Percentiles rank a stretch among this genome's conserved stretches.
These are phyloP conservation scores for Fragilariopsis cylindrus DNA, from an alignment of 108 stramenopile species.

Conservation along the genomic window DNA sequence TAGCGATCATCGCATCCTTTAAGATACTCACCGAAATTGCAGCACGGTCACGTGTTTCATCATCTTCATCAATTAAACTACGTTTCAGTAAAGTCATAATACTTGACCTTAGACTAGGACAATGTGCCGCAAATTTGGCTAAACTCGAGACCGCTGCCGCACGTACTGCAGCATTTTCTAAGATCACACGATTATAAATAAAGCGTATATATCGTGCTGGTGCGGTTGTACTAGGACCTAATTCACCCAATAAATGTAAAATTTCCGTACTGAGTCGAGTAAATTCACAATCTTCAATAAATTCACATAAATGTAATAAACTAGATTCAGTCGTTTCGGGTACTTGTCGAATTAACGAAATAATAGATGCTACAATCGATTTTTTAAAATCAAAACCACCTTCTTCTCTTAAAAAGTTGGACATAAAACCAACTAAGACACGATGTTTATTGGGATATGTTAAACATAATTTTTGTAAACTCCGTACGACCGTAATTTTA, in stretches of 20 bases:
- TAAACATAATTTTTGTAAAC: slow-evolving; percentile 87
- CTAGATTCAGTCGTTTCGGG: slow-evolving; percentile 87
- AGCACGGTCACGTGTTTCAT: slow-evolving; percentile 95
- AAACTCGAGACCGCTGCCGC: slow-evolving; percentile 92
- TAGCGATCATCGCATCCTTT: slow-evolving; percentile 63
- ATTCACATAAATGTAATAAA: slow-evolving; percentile 95
- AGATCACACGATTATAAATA: slow-evolving; percentile 96
- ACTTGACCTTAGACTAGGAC: slow-evolving; percentile 79
- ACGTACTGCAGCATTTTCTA: slow-evolving; percentile 92
- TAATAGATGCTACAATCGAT: slow-evolving; percentile 87
- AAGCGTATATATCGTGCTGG: slow-evolving; percentile 96
- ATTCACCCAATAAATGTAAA: slow-evolving; percentile 85
- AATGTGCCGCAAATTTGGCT: slow-evolving; percentile 85
- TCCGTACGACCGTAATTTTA: slow-evolving; percentile 93
- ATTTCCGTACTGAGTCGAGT: slow-evolving; percentile 86
- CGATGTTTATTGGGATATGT: slow-evolving; percentile 92
- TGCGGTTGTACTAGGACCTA: slow-evolving; percentile 80
- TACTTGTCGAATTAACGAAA: slow-evolving; percentile 81
- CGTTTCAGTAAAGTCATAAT: slow-evolving; percentile 84
- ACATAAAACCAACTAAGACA: slow-evolving; percentile 89
- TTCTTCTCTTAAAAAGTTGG: slow-evolving; percentile 93
- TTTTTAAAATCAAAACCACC: slow-evolving; percentile 94
- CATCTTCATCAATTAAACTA: slow-evolving; percentile 88
- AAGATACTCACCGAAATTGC: slow-evolving; percentile 72
- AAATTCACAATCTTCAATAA: slow-evolving; percentile 98